A percentile compares a stretch with the other conserved stretches of the same genome.
Evolutionary conservation across 2,329 filamentous ascomycete species (phyloP).

Genomic region (Sphaerulina populicola): DNA sequence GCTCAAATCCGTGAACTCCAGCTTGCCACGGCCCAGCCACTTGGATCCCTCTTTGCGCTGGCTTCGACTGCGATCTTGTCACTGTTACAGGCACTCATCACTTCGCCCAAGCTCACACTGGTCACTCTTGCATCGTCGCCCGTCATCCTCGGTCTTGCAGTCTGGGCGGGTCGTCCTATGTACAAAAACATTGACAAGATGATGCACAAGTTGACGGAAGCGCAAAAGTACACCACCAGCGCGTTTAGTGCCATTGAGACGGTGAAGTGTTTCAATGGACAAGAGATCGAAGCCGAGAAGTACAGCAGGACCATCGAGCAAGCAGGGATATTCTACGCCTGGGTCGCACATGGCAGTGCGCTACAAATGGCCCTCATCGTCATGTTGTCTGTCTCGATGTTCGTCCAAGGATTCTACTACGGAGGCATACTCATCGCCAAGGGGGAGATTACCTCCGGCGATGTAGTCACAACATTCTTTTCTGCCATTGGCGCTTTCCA

Average conservation of each 20-base stretch:
- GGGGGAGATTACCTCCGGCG: conserved; percentile 52
- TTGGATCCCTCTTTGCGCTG: conserved; percentile 62
- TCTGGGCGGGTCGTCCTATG: conserved; percentile 52
- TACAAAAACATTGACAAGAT: conserved; percentile 61
- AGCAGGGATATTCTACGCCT: conserved; percentile 56
- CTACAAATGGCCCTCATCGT: conserved; percentile 65
- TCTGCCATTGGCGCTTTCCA: conserved; percentile 68
- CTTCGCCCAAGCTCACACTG: conserved; percentile 76
- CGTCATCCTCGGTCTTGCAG: conserved; percentile 54
- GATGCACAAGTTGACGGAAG: conserved; percentile 56
- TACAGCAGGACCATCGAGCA: conserved; percentile 52
- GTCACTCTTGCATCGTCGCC: conserved; percentile 68
- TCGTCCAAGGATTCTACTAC: conserved; percentile 86
- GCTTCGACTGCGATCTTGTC: conserved; percentile 57
- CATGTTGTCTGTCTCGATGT: conserved; percentile 67
- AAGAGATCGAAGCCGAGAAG: conserved; percentile 58
- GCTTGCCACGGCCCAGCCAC: conserved; percentile 65
- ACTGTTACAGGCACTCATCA: conserved; percentile 63
- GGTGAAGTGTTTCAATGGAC: conserved; percentile 77
- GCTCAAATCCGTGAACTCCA: conserved; percentile 79
- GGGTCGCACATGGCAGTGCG: conserved; percentile 61
- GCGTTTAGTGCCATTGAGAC: conserved; percentile 69
- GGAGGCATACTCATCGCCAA: conserved; percentile 60
- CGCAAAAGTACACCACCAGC: conserved; percentile 62
- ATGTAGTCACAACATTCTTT: conserved; percentile 79